Conservation (phyloP, 345 rosid species). For the Salix purpurea region DNA sequence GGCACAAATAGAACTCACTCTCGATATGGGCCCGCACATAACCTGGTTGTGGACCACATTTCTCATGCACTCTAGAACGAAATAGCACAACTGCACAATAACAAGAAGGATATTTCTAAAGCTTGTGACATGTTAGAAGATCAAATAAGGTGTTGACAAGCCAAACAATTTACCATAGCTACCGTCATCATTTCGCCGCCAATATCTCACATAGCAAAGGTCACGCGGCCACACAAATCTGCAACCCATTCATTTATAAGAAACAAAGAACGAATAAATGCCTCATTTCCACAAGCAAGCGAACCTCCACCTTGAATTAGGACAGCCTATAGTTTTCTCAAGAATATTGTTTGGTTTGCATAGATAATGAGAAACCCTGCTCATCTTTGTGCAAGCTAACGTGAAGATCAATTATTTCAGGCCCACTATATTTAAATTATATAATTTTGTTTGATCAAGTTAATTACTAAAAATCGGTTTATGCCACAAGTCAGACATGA, state of each 20-base stretch:
- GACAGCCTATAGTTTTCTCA: not conserved
- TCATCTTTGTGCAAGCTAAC: not conserved
- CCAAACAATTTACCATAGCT: slow-evolving; percentile 69
- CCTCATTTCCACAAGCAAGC: not conserved
- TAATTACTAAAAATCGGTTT: not conserved
- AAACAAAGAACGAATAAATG: not conserved
- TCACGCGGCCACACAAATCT: slow-evolving; percentile 99
- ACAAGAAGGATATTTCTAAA: slow-evolving; percentile 18
- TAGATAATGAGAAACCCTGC: not conserved
- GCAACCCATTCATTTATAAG: slow-evolving; percentile 23
- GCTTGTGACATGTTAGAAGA: slow-evolving; percentile 11
- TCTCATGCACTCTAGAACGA: slow-evolving; percentile 95
- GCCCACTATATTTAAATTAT: not conserved
- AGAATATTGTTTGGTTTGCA: not conserved
- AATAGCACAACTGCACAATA: slow-evolving; percentile 79
- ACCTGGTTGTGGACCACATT: slow-evolving; percentile 90
- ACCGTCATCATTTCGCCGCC: slow-evolving; percentile 99
- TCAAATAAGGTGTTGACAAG: slow-evolving; percentile 8
- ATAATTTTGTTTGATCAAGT: not conserved
- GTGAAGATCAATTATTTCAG: not conserved
- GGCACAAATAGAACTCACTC: slow-evolving; percentile 47
- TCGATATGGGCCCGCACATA: slow-evolving; percentile 94
- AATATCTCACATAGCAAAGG: slow-evolving; percentile 96
- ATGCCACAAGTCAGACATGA: not conserved
- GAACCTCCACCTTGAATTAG: not conserved